phyloP scores from a whole-genome alignment of 257 asterid species.

The Catharanthus roseus region DNA sequence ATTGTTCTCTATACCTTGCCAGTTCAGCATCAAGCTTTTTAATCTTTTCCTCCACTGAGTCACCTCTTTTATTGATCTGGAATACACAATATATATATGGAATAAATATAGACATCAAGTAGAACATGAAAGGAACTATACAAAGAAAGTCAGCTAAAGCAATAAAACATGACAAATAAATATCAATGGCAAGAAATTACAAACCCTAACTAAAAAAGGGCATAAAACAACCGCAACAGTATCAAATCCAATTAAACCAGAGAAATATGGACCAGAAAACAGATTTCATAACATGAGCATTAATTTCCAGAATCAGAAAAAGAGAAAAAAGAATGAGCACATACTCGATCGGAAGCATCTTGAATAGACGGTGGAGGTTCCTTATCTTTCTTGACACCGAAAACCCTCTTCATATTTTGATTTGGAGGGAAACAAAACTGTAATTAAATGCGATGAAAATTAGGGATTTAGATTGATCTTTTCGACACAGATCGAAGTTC shows the following conservation, averaged over 20 bases:
- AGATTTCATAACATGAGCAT: not conserved
- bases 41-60: slow-evolving; percentile 79
- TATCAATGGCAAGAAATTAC: not conserved
- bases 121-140: not conserved
- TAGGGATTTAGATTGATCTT: slow-evolving; percentile 5
- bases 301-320: not conserved
- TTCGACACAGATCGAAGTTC: not conserved
- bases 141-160: not conserved
- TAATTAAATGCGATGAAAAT: not conserved
- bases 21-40: slow-evolving; percentile 79
- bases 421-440: not conserved
- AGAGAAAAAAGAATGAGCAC: not conserved
- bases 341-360: slow-evolving; percentile 87
- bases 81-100: not conserved
- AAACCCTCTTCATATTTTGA: slow-evolving; percentile 72
- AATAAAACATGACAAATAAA: not conserved
- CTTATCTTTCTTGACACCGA: slow-evolving; percentile 82
- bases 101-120: not conserved
- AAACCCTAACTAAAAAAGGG: not conserved
- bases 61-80: slow-evolving; percentile 94
- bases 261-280: not conserved
- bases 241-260: not conserved
- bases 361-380: slow-evolving; percentile 89
- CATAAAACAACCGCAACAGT: not conserved
- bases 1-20: slow-evolving; percentile 73